Conservation (phyloP, 129 eudicot species). For the Escallonia herrerae region DNA sequence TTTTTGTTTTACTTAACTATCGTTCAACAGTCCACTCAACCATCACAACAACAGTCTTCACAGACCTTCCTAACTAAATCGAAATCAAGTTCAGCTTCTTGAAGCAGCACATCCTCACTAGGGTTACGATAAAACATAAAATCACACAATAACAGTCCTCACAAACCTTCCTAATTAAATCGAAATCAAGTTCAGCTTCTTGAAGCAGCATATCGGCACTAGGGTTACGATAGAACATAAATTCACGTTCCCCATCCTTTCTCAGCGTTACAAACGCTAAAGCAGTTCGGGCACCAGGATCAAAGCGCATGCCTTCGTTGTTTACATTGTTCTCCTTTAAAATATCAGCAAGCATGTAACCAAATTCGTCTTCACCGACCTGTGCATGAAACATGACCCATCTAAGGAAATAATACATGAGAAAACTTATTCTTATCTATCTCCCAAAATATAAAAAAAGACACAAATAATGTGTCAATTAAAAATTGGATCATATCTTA, state of each 20-base stretch:
- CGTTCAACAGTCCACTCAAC: background rate
- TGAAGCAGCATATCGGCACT: constrained; percentile 95
- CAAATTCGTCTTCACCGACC: constrained; percentile 99
- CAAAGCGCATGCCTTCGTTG: constrained; percentile 91
- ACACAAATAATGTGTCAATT: too few species aligned
- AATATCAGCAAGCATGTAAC: constrained; percentile 96
- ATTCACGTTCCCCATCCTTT: constrained; percentile 89
- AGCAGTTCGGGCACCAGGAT: constrained; percentile 97
- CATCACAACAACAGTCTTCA: background rate
- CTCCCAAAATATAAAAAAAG: too few species aligned
- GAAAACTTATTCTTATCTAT: background rate
- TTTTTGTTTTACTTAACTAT: background rate
- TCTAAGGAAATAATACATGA: background rate
- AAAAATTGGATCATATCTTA: too few species aligned
- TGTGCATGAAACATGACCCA: constrained; percentile 13
- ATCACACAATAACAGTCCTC: constrained; percentile 29
- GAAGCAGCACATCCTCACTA: constrained; percentile 90
- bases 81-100: constrained; percentile 72
- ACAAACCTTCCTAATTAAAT: constrained; percentile 71
- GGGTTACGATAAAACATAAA: constrained; percentile 97
- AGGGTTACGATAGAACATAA: constrained; percentile 95
- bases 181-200: constrained; percentile 75
- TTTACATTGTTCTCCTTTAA: constrained; percentile 85
- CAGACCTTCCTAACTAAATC: constrained; percentile 72
- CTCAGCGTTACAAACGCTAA: constrained; percentile 84